phyloP scores from a whole-genome alignment of 2,329 filamentous ascomycete genomes.

The Colletotrichum siamense region DNA sequence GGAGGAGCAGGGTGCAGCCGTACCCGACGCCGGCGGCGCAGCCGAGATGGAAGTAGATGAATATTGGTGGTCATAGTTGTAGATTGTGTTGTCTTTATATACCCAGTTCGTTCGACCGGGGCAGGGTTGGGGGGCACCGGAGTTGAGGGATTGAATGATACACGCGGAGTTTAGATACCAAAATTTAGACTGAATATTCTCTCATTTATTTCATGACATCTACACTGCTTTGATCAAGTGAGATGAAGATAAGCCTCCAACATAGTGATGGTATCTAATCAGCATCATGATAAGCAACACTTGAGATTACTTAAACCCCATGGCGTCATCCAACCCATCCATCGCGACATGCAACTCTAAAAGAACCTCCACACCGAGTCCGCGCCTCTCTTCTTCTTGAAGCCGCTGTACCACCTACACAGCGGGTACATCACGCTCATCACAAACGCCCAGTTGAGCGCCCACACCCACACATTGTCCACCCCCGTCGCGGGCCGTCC shows the following conservation, averaged over 20 bases:
- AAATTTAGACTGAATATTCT: neutral
- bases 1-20: conserved; percentile 5
- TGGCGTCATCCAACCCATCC: neutral
- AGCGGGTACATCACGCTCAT: conserved; percentile 46
- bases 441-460: conserved; percentile 37
- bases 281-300: neutral
- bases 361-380: conserved; percentile 55
- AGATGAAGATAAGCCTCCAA: neutral
- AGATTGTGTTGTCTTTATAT: neutral
- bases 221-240: neutral
- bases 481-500: conserved; percentile 34
- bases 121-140: neutral
- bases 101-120: neutral
- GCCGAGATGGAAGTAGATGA: conserved; percentile 6
- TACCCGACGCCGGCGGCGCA: conserved; percentile 1
- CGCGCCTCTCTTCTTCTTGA: conserved; percentile 44
- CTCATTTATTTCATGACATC: neutral
- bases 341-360: conserved; percentile 27
- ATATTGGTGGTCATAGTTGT: neutral
- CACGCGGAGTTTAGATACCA: neutral
- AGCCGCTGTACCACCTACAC: conserved; percentile 45
- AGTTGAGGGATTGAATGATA: neutral
- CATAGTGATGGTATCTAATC: neutral
- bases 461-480: conserved; percentile 41
- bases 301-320: neutral